Conservation (phyloP, 495 filamentous ascomycete species). For the Mytilinidion resinicola region DNA sequence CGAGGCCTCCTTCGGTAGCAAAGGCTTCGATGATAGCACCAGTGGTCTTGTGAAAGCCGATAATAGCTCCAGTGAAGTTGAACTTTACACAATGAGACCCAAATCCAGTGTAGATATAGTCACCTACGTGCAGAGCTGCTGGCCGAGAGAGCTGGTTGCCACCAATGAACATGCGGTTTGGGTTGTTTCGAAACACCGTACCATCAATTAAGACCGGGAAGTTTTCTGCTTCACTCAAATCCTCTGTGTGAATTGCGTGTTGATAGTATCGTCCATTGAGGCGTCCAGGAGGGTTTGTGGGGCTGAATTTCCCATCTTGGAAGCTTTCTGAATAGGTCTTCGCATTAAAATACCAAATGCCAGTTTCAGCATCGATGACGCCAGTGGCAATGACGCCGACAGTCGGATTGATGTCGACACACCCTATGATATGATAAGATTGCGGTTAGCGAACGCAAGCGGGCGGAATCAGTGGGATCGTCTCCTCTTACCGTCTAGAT, state of each 20-base stretch:
- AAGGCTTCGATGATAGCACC: constrained; percentile 38
- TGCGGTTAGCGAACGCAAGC: too few relatives aligned
- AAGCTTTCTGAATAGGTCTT: constrained; percentile 37
- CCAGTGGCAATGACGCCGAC: constrained; percentile 43
- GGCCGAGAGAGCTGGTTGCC: constrained; percentile 42
- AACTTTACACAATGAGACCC: constrained; percentile 45
- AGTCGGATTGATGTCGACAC: constrained; percentile 42
- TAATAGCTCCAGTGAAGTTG: constrained; percentile 45
- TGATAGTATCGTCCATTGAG: constrained; percentile 33
- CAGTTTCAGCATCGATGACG: constrained; percentile 45
- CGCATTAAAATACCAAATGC: constrained; percentile 41
- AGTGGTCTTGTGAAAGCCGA: constrained; percentile 42
- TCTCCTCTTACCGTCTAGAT: constrained; percentile 26
- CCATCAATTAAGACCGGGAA: constrained; percentile 42
- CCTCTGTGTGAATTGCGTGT: constrained; percentile 39
- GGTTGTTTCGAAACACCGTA: constrained; percentile 39
- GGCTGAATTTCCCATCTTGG: constrained; percentile 11
- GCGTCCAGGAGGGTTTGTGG: constrained; percentile 8
- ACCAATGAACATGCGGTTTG: constrained; percentile 39
- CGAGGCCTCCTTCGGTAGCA: constrained; percentile 37
- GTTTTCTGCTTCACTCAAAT: constrained; percentile 33
- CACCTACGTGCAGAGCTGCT: constrained; percentile 38
- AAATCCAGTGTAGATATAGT: constrained; percentile 42
- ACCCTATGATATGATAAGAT: constrained; percentile 27
- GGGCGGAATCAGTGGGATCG: neutral